Evolutionary conservation across 768 basidiomycete genomes (phyloP), one percentile per base, ranked within the genome.

Genomic region (Agrocybe praecox): DNA sequence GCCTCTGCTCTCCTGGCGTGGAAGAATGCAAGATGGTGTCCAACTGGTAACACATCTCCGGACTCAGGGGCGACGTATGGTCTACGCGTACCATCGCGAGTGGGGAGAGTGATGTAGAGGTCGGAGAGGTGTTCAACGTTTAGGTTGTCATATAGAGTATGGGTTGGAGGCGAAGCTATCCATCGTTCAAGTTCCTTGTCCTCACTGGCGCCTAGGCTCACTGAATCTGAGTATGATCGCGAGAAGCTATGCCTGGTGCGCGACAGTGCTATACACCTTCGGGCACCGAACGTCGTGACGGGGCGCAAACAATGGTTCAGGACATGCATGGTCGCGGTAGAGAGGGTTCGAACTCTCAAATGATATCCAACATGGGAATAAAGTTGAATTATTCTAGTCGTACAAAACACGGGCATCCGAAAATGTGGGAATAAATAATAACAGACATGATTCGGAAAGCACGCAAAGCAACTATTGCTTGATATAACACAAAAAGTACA

Each of bases 11-110:
- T 80, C 29, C 83, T 80, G 2, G 83, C 81, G 54, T 90, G 87
- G 71, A 92, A 92, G 76, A 90, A 91, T 12, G 77, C 85, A 21
- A 92, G 79, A 61, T 90, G 87, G 63, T 89, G 87, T 6, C 88
- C 90, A 57, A 80, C 83, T 6, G 74, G 77, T 24, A 90, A 71
- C 2, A 79, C 72, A 1, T 74, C 60, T 6, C 78, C 75, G 2
- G 62, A 61, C 46, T 66, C 59, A 46, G 86, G 86, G 18, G 72
- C 70, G 17, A 65, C 57, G 60, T 74, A 82, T n/a, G 72, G 73
- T 23, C 66, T 70, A 0, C 73, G 73, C 6, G 79, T 77, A 11
- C 86, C 86, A 62, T 89, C 86, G 62, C 88, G 84, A 6, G 89
- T 89, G 2, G 89, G 87, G n/a, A 90, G 76, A 22, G 89, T 89